phyloP scores from a whole-genome alignment of 1,139 yeast genomes.

The Debaryomyces udenii region DNA sequence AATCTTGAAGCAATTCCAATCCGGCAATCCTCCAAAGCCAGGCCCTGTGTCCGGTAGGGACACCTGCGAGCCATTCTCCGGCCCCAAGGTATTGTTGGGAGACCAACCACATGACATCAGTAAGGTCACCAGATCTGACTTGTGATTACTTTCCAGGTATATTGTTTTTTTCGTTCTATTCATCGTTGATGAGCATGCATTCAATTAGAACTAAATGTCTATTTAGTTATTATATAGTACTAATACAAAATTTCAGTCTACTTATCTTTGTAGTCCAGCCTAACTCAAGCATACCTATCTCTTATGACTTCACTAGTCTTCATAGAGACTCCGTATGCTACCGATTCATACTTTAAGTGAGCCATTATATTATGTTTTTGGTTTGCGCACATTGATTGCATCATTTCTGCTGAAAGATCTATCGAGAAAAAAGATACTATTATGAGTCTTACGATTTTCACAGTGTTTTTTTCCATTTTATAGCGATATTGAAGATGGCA shows the following conservation, averaged over 20 bases:
- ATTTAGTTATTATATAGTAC: conserved; percentile 6
- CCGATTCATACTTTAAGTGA: too few species aligned
- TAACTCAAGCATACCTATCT: too few species aligned
- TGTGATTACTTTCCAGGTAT: conserved; percentile 18
- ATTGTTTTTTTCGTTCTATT: not conserved
- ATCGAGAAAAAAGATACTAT: conserved; percentile 4
- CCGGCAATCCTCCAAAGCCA: conserved; percentile 59
- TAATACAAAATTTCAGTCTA: not conserved
- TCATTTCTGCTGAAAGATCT: conserved; percentile 12
- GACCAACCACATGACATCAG: conserved; percentile 71
- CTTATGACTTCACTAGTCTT: too few species aligned
- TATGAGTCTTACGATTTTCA: not conserved
- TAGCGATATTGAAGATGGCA: conserved; percentile 17
- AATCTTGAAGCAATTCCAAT: conserved; percentile 64
- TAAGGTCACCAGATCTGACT: conserved; percentile 44
- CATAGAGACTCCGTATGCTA: too few species aligned
- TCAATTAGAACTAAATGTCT: conserved; percentile 4
- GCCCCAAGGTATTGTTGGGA: conserved; percentile 63
- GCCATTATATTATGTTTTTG: not conserved
- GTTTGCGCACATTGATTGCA: conserved; percentile 10
- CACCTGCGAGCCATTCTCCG: conserved; percentile 77
- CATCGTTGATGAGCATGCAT: conserved; percentile 5
- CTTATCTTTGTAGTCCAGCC: too few species aligned
- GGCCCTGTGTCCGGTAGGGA: conserved; percentile 76
- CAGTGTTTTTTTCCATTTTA: not conserved